Percentiles rank a stretch among this genome's conserved stretches.
These are phyloP conservation scores for Vachellia collinsii DNA, from an alignment of 306 rosid species.

Conservation along the genomic window DNA sequence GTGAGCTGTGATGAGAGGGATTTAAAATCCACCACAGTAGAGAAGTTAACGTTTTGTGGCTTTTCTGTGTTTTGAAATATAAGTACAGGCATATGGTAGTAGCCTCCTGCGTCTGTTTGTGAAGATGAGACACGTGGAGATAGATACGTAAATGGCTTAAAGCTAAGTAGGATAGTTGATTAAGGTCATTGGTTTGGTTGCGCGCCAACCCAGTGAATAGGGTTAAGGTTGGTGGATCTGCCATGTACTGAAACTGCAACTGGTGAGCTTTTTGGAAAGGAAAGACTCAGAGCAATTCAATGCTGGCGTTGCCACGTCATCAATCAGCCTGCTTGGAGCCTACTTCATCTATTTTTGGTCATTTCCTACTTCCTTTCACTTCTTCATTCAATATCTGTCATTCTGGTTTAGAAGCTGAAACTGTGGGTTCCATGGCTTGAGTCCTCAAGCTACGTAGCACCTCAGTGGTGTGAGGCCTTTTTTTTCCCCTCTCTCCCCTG, in stretches of 20 bases:
- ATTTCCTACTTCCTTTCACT: background rate
- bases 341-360: background rate
- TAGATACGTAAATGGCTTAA: too few species aligned
- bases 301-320: background rate
- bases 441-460: background rate
- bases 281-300: background rate
- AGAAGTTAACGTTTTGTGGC: background rate
- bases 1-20: too few species aligned
- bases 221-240: background rate
- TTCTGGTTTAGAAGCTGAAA: background rate
- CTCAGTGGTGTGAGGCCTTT: background rate
- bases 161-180: background rate
- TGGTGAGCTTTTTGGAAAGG: background rate
- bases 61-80: slow-evolving; percentile 2
- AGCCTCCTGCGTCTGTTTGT: background rate
- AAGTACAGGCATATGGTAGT: background rate
- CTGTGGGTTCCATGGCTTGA: slow-evolving; percentile 2
- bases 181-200: background rate
- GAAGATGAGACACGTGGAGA: too few species aligned
- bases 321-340: too few species aligned
- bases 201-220: background rate
- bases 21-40: background rate
- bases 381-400: background rate
- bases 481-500: background rate
- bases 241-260: too few species aligned